These are phyloP conservation scores for Paxillus involutus DNA, from an alignment of 768 basidiomycete genomes.

Conservation along the genomic window DNA sequence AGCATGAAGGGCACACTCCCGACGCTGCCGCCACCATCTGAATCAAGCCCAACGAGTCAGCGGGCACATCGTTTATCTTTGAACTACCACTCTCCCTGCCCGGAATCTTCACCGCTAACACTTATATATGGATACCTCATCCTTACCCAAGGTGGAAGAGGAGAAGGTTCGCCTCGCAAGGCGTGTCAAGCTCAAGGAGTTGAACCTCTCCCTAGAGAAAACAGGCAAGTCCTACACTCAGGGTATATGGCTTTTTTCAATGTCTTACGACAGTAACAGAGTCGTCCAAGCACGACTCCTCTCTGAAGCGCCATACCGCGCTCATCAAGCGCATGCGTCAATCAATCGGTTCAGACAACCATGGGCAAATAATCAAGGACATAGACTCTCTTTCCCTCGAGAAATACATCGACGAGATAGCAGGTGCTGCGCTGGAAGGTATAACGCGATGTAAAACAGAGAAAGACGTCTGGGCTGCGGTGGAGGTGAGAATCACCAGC, in stretches of 20 bases:
- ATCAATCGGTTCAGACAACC: slow-evolving; percentile 79
- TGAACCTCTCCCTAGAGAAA: slow-evolving; percentile 49
- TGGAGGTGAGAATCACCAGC: slow-evolving; percentile 62
- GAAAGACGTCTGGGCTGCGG: slow-evolving; percentile 87
- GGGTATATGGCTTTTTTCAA: not conserved
- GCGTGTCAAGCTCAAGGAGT: slow-evolving; percentile 56
- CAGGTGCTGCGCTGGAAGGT: slow-evolving; percentile 84
- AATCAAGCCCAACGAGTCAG: slow-evolving; percentile 1
- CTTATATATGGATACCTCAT: slow-evolving; percentile 21
- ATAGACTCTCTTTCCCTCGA: slow-evolving; percentile 86
- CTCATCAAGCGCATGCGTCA: slow-evolving; percentile 92
- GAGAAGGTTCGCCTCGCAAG: slow-evolving; percentile 53
- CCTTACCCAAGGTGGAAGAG: slow-evolving; percentile 43
- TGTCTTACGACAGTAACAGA: slow-evolving; percentile 41
- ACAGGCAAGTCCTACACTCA: slow-evolving; percentile 40
- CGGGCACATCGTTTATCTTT: slow-evolving; percentile 1
- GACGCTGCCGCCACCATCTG: slow-evolving; percentile 9
- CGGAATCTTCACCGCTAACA: not conserved
- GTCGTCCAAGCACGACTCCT: slow-evolving; percentile 82
- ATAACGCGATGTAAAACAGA: slow-evolving; percentile 86
- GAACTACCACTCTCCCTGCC: not conserved
- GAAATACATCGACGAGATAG: slow-evolving; percentile 96
- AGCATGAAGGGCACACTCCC: not conserved
- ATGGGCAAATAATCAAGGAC: slow-evolving; percentile 89
- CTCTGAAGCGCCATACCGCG: slow-evolving; percentile 93